Base-by-base conservation (phyloP, 1,284 basidiomycete species). In the Taiwanofungus camphoratus region DNA sequence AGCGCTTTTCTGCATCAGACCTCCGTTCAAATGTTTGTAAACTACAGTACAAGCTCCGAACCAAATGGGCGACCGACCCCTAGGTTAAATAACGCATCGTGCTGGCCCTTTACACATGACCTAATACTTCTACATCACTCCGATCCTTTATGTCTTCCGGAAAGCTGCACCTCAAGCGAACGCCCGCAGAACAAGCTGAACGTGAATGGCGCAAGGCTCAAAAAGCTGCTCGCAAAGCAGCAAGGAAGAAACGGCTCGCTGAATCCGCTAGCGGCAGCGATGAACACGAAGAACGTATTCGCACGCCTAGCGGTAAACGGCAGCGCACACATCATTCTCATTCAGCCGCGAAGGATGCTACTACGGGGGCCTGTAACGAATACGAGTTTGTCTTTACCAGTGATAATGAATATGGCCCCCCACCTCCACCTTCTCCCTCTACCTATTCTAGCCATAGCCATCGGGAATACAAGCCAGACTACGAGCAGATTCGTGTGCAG, bases 101-200 rank as follows among this genome's bases (percentile, higher is more conserved):
- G n/a, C n/a, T n/a, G n/a, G n/a, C n/a, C n/a, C n/a, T n/a, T n/a
- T n/a, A n/a, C n/a, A n/a, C 34, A 18, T 15, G 30, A 15, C 12
- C 4, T 18, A 5, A 33, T 19, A 5, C 34, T 19, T 20, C 3
- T 6, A 4, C 15, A 7, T 4, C 18, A 18, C 15, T 22, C 18
- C 15, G 19, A 13, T 36, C n/a, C 15, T 3, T 13, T 2, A 55
- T 56, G 54, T 29, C 52, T 11, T 45, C 51, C 5, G 68, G 74
- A 32, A 84, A 79, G 58, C 67, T 87, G n/a, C 74, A 70, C 42
- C 67, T 88, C 24, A 88, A 88, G 59, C 75, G 74, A 22, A 87
- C 86, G 0, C 76, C 77, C 2, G 76, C 77, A 43, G 84, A 87
- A 58, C 73, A 82, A 54, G 73, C 65, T n/a, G 73, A 74, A 31